These are phyloP conservation scores for Heimioporus punctisporus DNA, from an alignment of 1,284 basidiomycete species.

Conservation along the genomic window DNA sequence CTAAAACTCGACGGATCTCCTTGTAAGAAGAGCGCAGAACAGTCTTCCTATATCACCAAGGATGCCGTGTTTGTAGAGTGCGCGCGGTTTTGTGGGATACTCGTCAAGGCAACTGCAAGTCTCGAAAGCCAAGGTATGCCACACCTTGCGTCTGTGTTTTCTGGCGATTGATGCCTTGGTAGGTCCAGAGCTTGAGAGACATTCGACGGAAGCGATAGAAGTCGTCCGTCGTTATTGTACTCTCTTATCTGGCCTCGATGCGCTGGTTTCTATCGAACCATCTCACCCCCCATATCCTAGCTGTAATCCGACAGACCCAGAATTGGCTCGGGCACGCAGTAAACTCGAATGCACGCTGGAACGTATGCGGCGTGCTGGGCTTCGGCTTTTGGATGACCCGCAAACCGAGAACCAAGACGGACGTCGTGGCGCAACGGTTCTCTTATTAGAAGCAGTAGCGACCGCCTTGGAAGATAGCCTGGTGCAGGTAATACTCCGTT, in stretches of 20 bases:
- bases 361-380: slow-evolving; percentile 50
- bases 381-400: slow-evolving; percentile 45
- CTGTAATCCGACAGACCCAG: slow-evolving; percentile 20
- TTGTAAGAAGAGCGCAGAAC: not conserved
- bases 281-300: slow-evolving; percentile 5
- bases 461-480: slow-evolving; percentile 20
- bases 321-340: slow-evolving; percentile 39
- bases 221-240: slow-evolving; percentile 14
- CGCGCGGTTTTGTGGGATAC: slow-evolving; percentile 40
- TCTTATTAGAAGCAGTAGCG: slow-evolving; percentile 27
- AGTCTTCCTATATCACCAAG: not conserved
- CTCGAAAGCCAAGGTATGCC: slow-evolving; percentile 25
- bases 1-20: slow-evolving; percentile 17
- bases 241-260: slow-evolving; percentile 17
- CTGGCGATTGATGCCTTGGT: too few relatives aligned
- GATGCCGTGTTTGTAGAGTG: slow-evolving; percentile 34
- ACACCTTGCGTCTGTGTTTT: too few relatives aligned
- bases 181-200: slow-evolving; percentile 25
- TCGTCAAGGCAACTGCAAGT: slow-evolving; percentile 44
- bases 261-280: slow-evolving; percentile 1
- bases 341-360: slow-evolving; percentile 65
- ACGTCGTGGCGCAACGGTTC: not conserved
- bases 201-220: slow-evolving; percentile 21
- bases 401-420: slow-evolving; percentile 12
- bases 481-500: slow-evolving; percentile 26